Conservation (phyloP, 768 basidiomycete species). For the Macrolepiota fuliginosa region DNA sequence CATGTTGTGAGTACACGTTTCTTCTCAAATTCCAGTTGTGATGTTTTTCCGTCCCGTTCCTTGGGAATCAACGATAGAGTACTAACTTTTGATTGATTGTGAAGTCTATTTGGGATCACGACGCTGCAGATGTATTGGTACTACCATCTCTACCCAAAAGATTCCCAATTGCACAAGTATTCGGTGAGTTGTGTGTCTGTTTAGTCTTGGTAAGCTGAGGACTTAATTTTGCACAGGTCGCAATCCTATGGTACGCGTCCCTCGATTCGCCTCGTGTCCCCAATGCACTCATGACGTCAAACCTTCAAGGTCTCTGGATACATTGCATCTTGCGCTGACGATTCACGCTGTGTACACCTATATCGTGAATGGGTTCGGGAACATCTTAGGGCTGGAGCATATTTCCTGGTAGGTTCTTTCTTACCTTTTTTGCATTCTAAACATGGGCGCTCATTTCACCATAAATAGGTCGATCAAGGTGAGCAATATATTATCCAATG, state of each 20-base stretch:
- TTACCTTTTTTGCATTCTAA: not conserved
- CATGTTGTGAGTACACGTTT: constrained; percentile 27
- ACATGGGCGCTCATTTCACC: not conserved
- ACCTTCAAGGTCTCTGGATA: constrained; percentile 29
- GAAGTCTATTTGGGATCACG: constrained; percentile 38
- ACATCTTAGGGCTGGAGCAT: constrained; percentile 19
- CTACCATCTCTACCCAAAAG: constrained; percentile 35
- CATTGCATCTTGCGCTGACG: constrained; percentile 30
- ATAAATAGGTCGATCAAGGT: constrained; percentile 33
- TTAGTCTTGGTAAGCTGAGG: constrained; percentile 2
- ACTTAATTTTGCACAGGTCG: not conserved
- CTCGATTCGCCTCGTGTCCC: not conserved
- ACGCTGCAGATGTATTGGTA: constrained; percentile 38
- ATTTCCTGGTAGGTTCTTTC: constrained; percentile 29
- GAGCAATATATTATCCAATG: not conserved
- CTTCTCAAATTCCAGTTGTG: not conserved
- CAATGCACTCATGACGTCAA: not conserved
- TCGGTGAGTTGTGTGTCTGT: constrained; percentile 22
- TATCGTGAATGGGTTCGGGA: constrained; percentile 33
- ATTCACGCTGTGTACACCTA: constrained; percentile 36
- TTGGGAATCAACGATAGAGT: not conserved
- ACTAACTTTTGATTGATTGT: not conserved
- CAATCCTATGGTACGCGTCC: constrained; percentile 5
- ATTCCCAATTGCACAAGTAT: constrained; percentile 32
- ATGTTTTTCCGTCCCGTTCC: not conserved